Evolutionary conservation across 2,329 filamentous ascomycete genomes (phyloP).

Genomic region (Bipolaris sorokiniana): DNA sequence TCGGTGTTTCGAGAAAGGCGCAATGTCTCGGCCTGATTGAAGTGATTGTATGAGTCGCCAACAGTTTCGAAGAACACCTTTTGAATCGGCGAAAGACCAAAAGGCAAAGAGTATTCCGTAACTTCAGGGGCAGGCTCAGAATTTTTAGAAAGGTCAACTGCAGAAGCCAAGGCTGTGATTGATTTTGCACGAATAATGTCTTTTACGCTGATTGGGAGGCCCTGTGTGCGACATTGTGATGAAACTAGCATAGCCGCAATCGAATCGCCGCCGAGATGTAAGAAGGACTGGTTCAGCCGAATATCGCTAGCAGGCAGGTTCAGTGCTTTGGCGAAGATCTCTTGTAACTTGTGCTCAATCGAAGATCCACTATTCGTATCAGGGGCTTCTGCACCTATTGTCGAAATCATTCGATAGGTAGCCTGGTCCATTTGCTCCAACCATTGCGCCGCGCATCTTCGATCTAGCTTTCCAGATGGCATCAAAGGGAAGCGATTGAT

Average conservation of each 20-base stretch:
- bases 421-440: slow-evolving; percentile 39
- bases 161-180: slow-evolving; percentile 35
- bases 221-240: slow-evolving; percentile 40
- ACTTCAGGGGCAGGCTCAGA: slow-evolving; percentile 1
- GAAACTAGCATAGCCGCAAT: slow-evolving; percentile 48
- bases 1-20: slow-evolving; percentile 34
- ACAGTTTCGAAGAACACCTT: slow-evolving; percentile 38
- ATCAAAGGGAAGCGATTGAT: slow-evolving; percentile 40
- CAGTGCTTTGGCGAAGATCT: slow-evolving; percentile 40
- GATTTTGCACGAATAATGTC: slow-evolving; percentile 44
- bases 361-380: slow-evolving; percentile 22
- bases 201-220: slow-evolving; percentile 40
- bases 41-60: slow-evolving; percentile 35
- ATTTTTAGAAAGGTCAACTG: slow-evolving; percentile 21
- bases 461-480: slow-evolving; percentile 43
- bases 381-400: slow-evolving; percentile 25
- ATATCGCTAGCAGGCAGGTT: slow-evolving; percentile 36
- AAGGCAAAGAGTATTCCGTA: slow-evolving; percentile 32
- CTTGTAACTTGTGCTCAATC: slow-evolving; percentile 37
- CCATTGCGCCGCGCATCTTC: slow-evolving; percentile 38
- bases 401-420: slow-evolving; percentile 35
- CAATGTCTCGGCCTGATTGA: slow-evolving; percentile 44
- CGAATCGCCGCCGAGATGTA: slow-evolving; percentile 45
- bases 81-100: slow-evolving; percentile 42
- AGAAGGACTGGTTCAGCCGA: slow-evolving; percentile 42